Conservation (phyloP, 2,329 filamentous ascomycete species). For the Fusarium gaditjirri region DNA sequence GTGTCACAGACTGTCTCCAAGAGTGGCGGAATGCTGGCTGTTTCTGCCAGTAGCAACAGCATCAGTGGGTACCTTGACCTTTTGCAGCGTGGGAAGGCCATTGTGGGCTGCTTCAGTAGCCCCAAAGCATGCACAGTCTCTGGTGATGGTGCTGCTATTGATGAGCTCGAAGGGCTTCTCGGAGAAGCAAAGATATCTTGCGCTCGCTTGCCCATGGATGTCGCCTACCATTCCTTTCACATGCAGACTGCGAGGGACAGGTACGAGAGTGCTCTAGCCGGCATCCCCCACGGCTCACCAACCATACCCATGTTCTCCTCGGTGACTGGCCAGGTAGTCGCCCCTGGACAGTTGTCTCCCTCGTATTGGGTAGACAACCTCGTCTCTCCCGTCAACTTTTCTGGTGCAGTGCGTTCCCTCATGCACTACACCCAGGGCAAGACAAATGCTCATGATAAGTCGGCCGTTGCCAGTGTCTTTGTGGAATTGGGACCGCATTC, state of each 20-base stretch:
- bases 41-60: neutral
- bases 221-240: neutral
- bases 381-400: neutral
- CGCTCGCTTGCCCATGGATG: neutral
- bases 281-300: neutral
- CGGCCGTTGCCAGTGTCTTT: neutral
- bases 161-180: neutral
- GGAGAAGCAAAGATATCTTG: neutral
- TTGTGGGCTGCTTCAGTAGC: neutral
- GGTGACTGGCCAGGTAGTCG: neutral
- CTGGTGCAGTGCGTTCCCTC: neutral
- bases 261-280: neutral
- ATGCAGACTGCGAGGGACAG: neutral
- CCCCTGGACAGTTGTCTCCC: neutral
- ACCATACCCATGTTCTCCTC: neutral
- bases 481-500: neutral
- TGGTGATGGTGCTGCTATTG: neutral
- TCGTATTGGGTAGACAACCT: neutral
- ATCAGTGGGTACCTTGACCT: neutral
- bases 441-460: neutral
- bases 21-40: neutral
- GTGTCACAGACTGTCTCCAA: neutral
- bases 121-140: neutral
- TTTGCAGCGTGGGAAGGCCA: neutral
- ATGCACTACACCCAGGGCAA: neutral